These are phyloP conservation scores for Penicillium waksmanii DNA, from an alignment of 495 filamentous ascomycete species.

Conservation along the genomic window DNA sequence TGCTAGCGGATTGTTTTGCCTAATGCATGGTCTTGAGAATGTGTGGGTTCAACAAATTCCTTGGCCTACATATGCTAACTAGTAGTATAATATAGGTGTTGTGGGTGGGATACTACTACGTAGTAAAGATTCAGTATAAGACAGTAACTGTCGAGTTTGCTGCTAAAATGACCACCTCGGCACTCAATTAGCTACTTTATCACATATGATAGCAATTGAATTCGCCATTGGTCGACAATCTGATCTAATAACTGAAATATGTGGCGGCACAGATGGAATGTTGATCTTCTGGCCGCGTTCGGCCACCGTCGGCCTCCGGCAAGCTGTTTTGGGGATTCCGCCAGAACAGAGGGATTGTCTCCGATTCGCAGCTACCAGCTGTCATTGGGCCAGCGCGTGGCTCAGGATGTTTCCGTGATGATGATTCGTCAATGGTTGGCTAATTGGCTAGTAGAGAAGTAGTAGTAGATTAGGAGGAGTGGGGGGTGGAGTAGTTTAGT, in stretches of 20 bases:
- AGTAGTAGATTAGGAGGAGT: background rate
- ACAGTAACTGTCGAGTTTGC: background rate
- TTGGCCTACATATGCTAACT: no score
- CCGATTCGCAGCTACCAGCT: background rate
- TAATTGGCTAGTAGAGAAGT: background rate
- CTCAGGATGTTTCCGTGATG: background rate
- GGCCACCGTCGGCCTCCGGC: constrained; percentile 15
- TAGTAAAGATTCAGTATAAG: background rate
- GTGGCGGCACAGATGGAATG: constrained; percentile 19
- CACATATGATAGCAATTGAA: no score
- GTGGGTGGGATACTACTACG: no score
- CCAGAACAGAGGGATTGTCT: constrained; percentile 2
- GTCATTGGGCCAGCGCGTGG: constrained; percentile 2
- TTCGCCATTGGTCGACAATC: no score
- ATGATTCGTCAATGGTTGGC: background rate
- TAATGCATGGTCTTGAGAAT: no score
- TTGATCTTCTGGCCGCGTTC: constrained; percentile 24
- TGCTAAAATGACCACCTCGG: no score
- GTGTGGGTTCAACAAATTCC: no score
- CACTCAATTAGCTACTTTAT: no score
- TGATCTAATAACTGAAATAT: background rate
- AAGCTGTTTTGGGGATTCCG: constrained; percentile 23
- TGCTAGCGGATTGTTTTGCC: no score
- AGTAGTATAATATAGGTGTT: no score
- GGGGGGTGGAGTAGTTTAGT: background rate